These are phyloP conservation scores for Kluyveromyces dobzhanskii DNA, from an alignment of 805 yeast genomes.

Conservation along the genomic window DNA sequence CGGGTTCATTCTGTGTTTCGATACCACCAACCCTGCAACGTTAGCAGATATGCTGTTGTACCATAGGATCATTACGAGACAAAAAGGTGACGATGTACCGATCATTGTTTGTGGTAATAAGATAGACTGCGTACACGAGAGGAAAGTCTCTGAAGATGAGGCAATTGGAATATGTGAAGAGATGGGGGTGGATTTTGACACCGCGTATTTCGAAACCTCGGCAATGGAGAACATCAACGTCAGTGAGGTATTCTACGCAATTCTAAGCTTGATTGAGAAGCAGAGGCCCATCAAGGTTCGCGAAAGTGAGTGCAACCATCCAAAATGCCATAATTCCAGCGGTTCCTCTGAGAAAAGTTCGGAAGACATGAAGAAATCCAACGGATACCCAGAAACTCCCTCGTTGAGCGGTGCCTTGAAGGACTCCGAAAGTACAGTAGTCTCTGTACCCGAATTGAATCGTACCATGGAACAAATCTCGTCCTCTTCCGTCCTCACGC, in stretches of 20 bases:
- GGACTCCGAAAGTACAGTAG: too few species aligned
- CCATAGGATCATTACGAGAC: constrained; percentile 14
- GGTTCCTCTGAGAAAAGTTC: too few species aligned
- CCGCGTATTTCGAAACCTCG: constrained; percentile 16
- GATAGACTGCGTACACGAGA: constrained; percentile 11
- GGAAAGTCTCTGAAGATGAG: constrained; percentile 10
- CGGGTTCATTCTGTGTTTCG: constrained; percentile 23
- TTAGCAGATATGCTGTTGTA: constrained; percentile 15
- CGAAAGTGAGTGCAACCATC: not conserved
- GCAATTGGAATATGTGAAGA: constrained; percentile 11
- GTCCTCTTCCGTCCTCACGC: too few species aligned
- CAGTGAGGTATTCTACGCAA: constrained; percentile 10
- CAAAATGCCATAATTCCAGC: too few species aligned
- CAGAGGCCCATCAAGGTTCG: constrained; percentile 7
- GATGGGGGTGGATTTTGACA: constrained; percentile 10
- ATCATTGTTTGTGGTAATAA: constrained; percentile 17
- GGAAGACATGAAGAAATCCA: too few species aligned
- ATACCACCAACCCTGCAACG: constrained; percentile 15
- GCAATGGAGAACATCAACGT: constrained; percentile 17
- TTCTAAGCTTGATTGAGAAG: constrained; percentile 10
- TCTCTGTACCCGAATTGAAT: too few species aligned
- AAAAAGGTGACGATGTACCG: constrained; percentile 18
- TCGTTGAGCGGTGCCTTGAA: too few species aligned
- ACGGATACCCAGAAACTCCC: too few species aligned
- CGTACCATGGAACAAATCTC: too few species aligned